These are phyloP conservation scores for Aspergillus incahuasiensis DNA, from an alignment of 495 filamentous ascomycete species.

Conservation along the genomic window DNA sequence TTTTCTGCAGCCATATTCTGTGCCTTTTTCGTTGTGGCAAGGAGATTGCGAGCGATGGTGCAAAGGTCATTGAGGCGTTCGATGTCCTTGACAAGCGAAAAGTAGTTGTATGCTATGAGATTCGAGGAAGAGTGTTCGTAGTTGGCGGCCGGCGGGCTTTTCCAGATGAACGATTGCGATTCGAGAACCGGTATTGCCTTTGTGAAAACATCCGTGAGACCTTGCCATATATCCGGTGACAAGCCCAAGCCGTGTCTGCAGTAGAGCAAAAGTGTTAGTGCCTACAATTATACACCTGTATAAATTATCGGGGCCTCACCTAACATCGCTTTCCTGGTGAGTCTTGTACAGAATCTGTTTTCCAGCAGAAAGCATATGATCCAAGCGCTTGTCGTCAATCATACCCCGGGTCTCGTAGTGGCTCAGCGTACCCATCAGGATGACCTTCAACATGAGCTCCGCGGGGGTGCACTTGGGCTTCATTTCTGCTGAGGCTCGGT, in stretches of 20 bases:
- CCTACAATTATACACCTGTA: not conserved
- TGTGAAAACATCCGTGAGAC: slow-evolving; percentile 55
- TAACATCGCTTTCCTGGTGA: slow-evolving; percentile 48
- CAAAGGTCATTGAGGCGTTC: slow-evolving; percentile 80
- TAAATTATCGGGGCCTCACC: slow-evolving; percentile 25
- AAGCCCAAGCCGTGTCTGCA: slow-evolving; percentile 44
- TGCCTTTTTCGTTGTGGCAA: slow-evolving; percentile 74
- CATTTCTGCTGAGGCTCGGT: slow-evolving; percentile 29
- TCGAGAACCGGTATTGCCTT: slow-evolving; percentile 58
- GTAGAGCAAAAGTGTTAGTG: slow-evolving; percentile 12
- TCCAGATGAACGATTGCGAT: slow-evolving; percentile 57
- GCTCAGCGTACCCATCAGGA: slow-evolving; percentile 44
- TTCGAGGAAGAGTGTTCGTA: slow-evolving; percentile 54
- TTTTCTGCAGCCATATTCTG: slow-evolving; percentile 82
- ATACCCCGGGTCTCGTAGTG: slow-evolving; percentile 49
- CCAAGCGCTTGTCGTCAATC: slow-evolving; percentile 48
- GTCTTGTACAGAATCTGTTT: slow-evolving; percentile 49
- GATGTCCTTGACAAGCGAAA: slow-evolving; percentile 71
- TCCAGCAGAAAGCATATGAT: slow-evolving; percentile 46
- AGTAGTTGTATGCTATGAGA: slow-evolving; percentile 75
- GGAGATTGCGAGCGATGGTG: slow-evolving; percentile 76
- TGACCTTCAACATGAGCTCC: slow-evolving; percentile 47
- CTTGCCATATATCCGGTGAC: slow-evolving; percentile 66
- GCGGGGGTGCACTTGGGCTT: slow-evolving; percentile 45
- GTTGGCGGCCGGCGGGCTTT: slow-evolving; percentile 53